A percentile compares a stretch with the other conserved stretches of the same genome.
Conservation (phyloP, 148 eudicot genomes). For the Heliamphora exappendiculata region DNA sequence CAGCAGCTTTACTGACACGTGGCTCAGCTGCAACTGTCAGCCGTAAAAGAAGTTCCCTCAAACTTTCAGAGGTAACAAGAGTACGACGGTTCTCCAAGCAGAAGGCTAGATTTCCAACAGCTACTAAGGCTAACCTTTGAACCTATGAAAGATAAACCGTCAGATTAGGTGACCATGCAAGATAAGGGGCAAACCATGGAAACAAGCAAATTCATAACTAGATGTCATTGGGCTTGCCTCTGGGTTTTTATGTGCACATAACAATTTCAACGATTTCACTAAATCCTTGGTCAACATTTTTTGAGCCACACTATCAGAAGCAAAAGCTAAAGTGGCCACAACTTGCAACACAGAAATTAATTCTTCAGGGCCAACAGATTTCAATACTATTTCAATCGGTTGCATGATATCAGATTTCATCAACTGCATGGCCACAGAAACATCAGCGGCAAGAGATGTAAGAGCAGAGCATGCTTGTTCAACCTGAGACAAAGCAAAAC, state of each 20-base stretch:
- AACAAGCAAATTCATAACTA: neutral
- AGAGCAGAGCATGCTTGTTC: conserved; percentile 98
- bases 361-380: conserved; percentile 65
- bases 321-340: conserved; percentile 76
- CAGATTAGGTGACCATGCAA: conserved; percentile 9
- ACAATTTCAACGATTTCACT: conserved; percentile 65
- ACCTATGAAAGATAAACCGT: conserved; percentile 41
- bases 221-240: conserved; percentile 48
- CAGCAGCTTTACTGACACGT: conserved; percentile 91
- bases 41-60: conserved; percentile 88
- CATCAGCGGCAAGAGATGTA: conserved; percentile 86
- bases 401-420: conserved; percentile 96
- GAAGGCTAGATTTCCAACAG: conserved; percentile 89
- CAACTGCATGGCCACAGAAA: conserved; percentile 66
- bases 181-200: neutral
- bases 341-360: conserved; percentile 78
- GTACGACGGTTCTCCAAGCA: conserved; percentile 78
- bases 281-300: conserved; percentile 88
- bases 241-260: conserved; percentile 79
- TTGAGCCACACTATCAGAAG: conserved; percentile 80
- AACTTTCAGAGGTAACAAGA: conserved; percentile 87
- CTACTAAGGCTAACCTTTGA: conserved; percentile 79
- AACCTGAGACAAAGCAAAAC: conserved; percentile 46
- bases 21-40: conserved; percentile 66
- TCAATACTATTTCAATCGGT: conserved; percentile 74